phyloP scores from a whole-genome alignment of 1,284 basidiomycete genomes.

The Chalciporus sp. region DNA sequence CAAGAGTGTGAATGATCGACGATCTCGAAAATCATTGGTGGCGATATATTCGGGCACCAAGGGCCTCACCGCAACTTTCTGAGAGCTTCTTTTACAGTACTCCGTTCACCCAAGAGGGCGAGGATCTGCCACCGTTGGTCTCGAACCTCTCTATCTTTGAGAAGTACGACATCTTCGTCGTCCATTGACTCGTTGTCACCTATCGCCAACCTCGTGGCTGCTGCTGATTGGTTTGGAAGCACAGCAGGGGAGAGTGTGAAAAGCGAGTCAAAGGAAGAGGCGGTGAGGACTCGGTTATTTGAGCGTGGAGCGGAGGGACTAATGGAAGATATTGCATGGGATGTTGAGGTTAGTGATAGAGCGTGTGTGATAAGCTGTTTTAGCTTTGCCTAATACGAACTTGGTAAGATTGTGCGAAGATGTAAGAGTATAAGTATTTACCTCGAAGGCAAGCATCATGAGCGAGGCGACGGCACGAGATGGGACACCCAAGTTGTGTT shows the following conservation, averaged over 20 bases:
- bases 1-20: not conserved
- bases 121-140: constrained; percentile 76
- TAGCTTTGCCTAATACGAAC: constrained; percentile 61
- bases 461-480: constrained; percentile 64
- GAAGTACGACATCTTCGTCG: constrained; percentile 50
- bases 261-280: constrained; percentile 71
- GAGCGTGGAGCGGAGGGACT: constrained; percentile 55
- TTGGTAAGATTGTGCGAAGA: constrained; percentile 3
- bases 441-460: constrained; percentile 78
- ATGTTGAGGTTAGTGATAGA: constrained; percentile 71
- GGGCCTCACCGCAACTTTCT: constrained; percentile 35
- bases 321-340: constrained; percentile 75
- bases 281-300: constrained; percentile 57
- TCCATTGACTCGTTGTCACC: constrained; percentile 60
- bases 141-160: constrained; percentile 65
- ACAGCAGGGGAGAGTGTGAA: constrained; percentile 78
- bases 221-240: constrained; percentile 73
- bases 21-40: not conserved
- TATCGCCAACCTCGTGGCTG: constrained; percentile 66
- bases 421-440: constrained; percentile 25
- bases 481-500: constrained; percentile 67
- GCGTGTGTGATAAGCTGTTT: constrained; percentile 82
- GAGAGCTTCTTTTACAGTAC: constrained; percentile 68
- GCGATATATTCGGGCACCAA: not conserved
- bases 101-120: constrained; percentile 71